phyloP scores from a whole-genome alignment of 371 early-diverging fungal species.

The Rhizopus arrhizus region DNA sequence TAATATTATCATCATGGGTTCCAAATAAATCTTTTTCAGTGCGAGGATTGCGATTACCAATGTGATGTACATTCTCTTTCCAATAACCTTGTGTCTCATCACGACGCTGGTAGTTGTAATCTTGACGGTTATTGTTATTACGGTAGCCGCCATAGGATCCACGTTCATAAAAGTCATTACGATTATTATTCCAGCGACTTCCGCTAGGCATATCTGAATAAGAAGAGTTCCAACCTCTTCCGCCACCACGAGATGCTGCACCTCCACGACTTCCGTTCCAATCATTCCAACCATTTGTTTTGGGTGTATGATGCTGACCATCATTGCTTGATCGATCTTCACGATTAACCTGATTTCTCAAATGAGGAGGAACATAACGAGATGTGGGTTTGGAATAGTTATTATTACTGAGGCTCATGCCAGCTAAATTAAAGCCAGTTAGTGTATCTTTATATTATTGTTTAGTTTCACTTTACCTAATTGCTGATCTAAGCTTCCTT shows the following conservation, averaged over 20 bases:
- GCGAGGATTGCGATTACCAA: conserved; percentile 69
- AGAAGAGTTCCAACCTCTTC: conserved; percentile 52
- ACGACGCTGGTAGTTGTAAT: conserved; percentile 48
- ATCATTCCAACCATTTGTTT: conserved; percentile 32
- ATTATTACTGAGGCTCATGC: conserved; percentile 57
- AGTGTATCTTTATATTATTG: background rate
- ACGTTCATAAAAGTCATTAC: conserved; percentile 35
- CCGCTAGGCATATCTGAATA: conserved; percentile 49
- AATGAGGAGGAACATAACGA: conserved; percentile 56
- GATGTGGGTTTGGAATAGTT: conserved; percentile 34
- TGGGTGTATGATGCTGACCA: conserved; percentile 7
- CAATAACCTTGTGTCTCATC: conserved; percentile 64
- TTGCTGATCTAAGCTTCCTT: conserved; percentile 65
- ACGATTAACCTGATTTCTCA: conserved; percentile 43
- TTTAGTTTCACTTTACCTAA: conserved; percentile 48
- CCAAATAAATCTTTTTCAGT: conserved; percentile 83
- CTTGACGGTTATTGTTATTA: conserved; percentile 37
- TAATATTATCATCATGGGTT: conserved; percentile 63
- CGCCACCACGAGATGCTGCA: conserved; percentile 18
- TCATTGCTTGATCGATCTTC: conserved; percentile 15
- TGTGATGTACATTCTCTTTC: conserved; percentile 73
- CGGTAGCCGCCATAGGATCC: conserved; percentile 45
- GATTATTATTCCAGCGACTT: conserved; percentile 13
- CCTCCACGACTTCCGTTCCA: conserved; percentile 27
- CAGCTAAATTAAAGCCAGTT: conserved; percentile 47